Evolutionary conservation across 2,329 filamentous ascomycete species (phyloP), one percentile per base, ranked within the genome.

Genomic region (Fusarium mundagurra): DNA sequence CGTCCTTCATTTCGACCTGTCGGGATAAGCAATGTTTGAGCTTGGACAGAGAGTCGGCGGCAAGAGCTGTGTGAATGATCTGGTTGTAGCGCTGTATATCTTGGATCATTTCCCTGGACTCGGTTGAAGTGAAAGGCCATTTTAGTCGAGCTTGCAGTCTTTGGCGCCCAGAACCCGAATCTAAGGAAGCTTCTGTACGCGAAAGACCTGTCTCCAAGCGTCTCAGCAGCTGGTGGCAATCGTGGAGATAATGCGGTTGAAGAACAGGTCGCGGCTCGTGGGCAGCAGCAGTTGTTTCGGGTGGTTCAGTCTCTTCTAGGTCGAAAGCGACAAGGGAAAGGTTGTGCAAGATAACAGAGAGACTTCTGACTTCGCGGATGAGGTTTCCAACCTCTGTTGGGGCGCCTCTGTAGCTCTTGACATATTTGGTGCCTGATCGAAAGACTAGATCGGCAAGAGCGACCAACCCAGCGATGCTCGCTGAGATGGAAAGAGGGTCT

Each of bases 371-470:
- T 12, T 72, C 68, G 1, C 24, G 22, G 7, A 51, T 14, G 3
- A 75, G 58, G 4, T n/a, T 50, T 6, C 48, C 47, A 3, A 61
- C 48, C 3, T 72, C 71, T 12, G 61, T 39, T 5, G 18, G 31
- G 5, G 71, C n/a, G 6, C 48, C 60, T 43, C 27, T 61, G 18
- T 55, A 51, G 14, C 27, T 39, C 24, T 34, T 69, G 29, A 14
- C 27, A 13, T 72, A 74, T 39, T 63, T 71, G 1, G n/a, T 36
- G 3, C 33, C 63, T 3, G 31, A 20, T 6, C 65, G 34, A 29
- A 72, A 73, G 6, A 69, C 38, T 10, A 69, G 62, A 33, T 76
- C 67, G n/a, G 70, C 62, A 1, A 76, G 48, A 8, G 63, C 9
- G 10, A 69, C 67, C 6, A 73, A 39, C 4, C 67, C 72, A 5